Evolutionary conservation across 2,329 filamentous ascomycete genomes (phyloP), one percentile per base, ranked within the genome.

Genomic region (Rhynchosporium agropyri): DNA sequence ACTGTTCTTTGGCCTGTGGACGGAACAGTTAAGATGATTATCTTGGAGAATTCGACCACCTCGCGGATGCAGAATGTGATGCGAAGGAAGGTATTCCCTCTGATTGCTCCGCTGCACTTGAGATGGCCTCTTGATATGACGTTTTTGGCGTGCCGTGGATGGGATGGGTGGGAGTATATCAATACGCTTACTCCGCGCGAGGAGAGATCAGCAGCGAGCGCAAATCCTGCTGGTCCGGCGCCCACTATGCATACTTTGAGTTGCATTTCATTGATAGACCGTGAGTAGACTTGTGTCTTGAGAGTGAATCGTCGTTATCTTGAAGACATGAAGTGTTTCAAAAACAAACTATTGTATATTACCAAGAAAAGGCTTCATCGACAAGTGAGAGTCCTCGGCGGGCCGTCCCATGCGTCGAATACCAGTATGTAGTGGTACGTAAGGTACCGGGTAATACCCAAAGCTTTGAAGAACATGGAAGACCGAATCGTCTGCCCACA

Each of bases 191-290:
- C 59, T 33, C 61, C 63, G n/a, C 45, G 61, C 29, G 26, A 46
- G 13, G 49, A n/a, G 53, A 65, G 63, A 42, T 65, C 63, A 13
- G 63, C 58, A 12, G 61, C 61, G 3, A 65, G 61, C 1, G 63
- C 63, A 49, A 65, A 61, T 3, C 63, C 63, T 8, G 63, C 57
- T 10, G 63, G 61, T 1, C 63, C 63, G 9, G 61, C 63, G 38
- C 63, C 63, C 7, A 65, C 10, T 28, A 65, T 65, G n/a, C 38
- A 63, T n/a, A 65, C 61, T 46, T 61, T 59, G 3, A n/a, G 60
- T 45, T 63, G 63, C 46, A 60, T 50, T 3, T 50, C 29, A 20
- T 49, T 20, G 20, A 20, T 20, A 20, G 20, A 20, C 1, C 20
- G 20, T 20, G 20, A 20, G 20, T 20, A 20, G 20, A 20, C 20